Evolutionary conservation across 2,329 filamentous ascomycete genomes (phyloP).

Genomic region (Colletotrichum aenigma): DNA sequence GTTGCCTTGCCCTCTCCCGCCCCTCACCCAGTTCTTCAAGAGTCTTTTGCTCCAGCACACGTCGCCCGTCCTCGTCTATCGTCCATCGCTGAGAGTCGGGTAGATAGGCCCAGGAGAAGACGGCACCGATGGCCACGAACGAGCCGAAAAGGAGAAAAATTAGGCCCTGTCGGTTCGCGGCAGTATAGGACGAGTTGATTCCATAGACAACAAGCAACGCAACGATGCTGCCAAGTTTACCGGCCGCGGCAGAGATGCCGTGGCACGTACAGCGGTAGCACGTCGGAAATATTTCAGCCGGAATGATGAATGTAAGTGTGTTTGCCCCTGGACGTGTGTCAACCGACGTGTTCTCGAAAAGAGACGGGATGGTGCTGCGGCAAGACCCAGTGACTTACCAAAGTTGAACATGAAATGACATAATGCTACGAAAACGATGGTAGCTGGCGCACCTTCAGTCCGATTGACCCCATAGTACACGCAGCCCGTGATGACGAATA

Average conservation of each 20-base stretch:
- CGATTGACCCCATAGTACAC: constrained; percentile 54
- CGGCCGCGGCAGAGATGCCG: constrained; percentile 64
- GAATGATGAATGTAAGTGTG: constrained; percentile 67
- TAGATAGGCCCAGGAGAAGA: constrained; percentile 57
- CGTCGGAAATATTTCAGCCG: constrained; percentile 69
- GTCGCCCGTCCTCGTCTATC: constrained; percentile 35
- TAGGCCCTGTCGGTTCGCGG: constrained; percentile 48
- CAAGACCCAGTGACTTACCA: constrained; percentile 35
- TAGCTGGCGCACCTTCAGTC: constrained; percentile 44
- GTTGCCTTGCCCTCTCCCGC: constrained; percentile 44
- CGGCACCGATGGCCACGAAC: constrained; percentile 51
- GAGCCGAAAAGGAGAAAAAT: constrained; percentile 56
- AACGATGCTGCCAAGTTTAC: constrained; percentile 62
- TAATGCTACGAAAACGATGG: constrained; percentile 54
- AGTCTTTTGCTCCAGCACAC: constrained; percentile 47
- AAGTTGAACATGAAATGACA: constrained; percentile 62
- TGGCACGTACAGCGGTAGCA: constrained; percentile 67
- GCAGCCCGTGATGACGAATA: constrained; percentile 54
- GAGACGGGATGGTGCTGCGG: background rate
- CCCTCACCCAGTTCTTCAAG: constrained; percentile 57
- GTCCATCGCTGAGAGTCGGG: constrained; percentile 50
- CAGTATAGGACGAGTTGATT: constrained; percentile 49
- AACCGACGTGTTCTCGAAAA: background rate
- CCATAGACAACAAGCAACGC: constrained; percentile 55
- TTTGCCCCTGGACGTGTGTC: constrained; percentile 52